Conservation (phyloP, 2,329 filamentous ascomycete genomes). For the Clonostachys byssicola region DNA sequence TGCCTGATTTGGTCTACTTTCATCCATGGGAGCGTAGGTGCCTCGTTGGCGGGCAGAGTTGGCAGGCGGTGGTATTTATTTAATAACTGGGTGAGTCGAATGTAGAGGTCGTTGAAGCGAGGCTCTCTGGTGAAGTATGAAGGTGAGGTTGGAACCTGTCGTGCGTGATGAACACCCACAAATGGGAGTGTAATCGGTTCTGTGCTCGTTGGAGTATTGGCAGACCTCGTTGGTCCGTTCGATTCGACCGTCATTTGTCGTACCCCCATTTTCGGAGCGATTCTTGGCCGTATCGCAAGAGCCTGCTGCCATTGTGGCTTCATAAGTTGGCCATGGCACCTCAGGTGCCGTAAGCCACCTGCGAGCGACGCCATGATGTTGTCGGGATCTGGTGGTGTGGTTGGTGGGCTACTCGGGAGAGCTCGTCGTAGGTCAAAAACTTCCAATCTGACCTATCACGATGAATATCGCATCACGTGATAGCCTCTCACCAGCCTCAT, state of each 20-base stretch:
- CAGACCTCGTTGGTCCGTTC: not conserved
- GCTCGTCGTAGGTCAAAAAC: not conserved
- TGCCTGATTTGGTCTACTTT: conserved; percentile 72
- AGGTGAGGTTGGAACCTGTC: conserved; percentile 76
- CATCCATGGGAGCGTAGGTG: conserved; percentile 75
- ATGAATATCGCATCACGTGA: not conserved
- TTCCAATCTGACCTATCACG: not conserved
- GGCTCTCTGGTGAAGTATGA: conserved; percentile 94
- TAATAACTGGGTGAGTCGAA: conserved; percentile 68
- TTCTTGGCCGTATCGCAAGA: conserved; percentile 5
- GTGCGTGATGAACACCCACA: conserved; percentile 46
- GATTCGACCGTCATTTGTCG: conserved; percentile 6
- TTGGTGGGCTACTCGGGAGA: conserved; percentile 1
- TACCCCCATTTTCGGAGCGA: not conserved
- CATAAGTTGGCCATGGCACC: conserved; percentile 18
- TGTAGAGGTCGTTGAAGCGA: conserved; percentile 78
- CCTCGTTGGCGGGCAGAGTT: conserved; percentile 57
- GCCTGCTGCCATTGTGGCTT: conserved; percentile 1
- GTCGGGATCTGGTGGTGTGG: conserved; percentile 4
- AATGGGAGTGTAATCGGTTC: conserved; percentile 12
- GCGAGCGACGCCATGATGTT: conserved; percentile 26
- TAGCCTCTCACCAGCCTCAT: not conserved
- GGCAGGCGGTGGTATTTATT: conserved; percentile 73
- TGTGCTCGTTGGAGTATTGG: conserved; percentile 7
- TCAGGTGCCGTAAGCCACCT: conserved; percentile 26